A percentile compares a stretch with the other conserved stretches of the same genome.
Evolutionary conservation across 495 filamentous ascomycete species (phyloP).

Genomic region (Hypoxylon lenormandii): DNA sequence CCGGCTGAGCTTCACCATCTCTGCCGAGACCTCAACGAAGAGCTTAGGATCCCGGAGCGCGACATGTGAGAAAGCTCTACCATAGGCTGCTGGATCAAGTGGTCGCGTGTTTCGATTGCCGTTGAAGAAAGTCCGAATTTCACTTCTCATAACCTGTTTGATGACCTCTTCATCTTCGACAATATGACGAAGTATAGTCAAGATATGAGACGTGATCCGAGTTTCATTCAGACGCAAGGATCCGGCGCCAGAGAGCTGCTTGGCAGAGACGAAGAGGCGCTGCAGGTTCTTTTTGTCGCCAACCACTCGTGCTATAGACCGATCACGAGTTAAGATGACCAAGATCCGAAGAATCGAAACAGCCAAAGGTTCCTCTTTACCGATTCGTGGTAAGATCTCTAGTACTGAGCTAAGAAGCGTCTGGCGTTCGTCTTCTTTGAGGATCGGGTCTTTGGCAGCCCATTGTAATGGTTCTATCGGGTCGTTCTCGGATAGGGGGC

Average conservation of each 20-base stretch:
- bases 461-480: conserved; percentile 67
- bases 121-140: conserved; percentile 75
- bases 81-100: conserved; percentile 77
- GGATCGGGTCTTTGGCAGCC: conserved; percentile 69
- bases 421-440: conserved; percentile 73
- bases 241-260: conserved; percentile 82
- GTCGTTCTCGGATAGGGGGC: conserved; percentile 70
- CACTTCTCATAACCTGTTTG: conserved; percentile 90
- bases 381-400: conserved; percentile 83
- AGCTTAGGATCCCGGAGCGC: conserved; percentile 84
- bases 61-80: conserved; percentile 82
- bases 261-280: conserved; percentile 91
- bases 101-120: conserved; percentile 74
- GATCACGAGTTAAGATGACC: conserved; percentile 87
- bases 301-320: conserved; percentile 77
- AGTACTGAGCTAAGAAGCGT: conserved; percentile 79
- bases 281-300: conserved; percentile 90
- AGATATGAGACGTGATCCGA: conserved; percentile 67
- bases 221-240: conserved; percentile 80
- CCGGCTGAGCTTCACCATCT: conserved; percentile 79
- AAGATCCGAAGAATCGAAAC: conserved; percentile 84
- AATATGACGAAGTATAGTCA: conserved; percentile 90
- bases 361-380: conserved; percentile 86
- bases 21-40: conserved; percentile 91
- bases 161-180: conserved; percentile 92